phyloP scores from a whole-genome alignment of 2,329 filamentous ascomycete species.

The Aspergillus thermomutatus region DNA sequence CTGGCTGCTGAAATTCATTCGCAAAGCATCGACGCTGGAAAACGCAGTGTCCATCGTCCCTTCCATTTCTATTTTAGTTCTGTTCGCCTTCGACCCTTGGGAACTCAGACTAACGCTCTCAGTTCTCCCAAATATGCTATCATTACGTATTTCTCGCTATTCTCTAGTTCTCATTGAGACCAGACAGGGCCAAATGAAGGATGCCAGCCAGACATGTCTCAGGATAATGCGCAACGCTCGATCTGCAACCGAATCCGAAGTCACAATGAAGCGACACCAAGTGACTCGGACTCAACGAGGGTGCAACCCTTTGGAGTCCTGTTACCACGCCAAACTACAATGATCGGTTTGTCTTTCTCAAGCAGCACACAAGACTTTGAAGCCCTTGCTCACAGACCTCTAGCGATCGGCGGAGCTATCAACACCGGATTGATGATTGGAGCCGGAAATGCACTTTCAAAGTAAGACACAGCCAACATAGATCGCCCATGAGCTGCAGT shows the following conservation, averaged over 20 bases:
- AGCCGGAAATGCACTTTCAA: slow-evolving; percentile 25
- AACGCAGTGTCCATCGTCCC: background rate
- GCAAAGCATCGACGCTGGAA: background rate
- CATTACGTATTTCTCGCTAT: background rate
- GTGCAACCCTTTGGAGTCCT: background rate
- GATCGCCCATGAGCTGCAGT: background rate
- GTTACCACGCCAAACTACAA: slow-evolving; percentile 6
- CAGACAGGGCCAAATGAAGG: background rate
- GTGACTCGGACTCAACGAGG: background rate
- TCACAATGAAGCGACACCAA: background rate
- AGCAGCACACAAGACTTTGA: background rate
- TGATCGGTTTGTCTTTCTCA: slow-evolving; percentile 11
- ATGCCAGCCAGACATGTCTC: background rate
- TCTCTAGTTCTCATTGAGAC: background rate
- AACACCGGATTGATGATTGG: slow-evolving; percentile 31
- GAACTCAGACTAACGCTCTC: background rate
- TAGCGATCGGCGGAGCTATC: slow-evolving; percentile 31
- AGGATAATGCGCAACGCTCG: background rate
- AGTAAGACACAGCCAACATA: slow-evolving; percentile 16
- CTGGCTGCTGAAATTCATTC: background rate
- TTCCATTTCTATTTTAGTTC: background rate
- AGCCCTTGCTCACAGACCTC: slow-evolving; percentile 2
- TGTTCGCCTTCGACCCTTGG: background rate
- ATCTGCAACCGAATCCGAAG: background rate
- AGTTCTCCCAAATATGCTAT: background rate